A percentile compares a stretch with the other conserved stretches of the same genome.
These are phyloP conservation scores for Pythium brassicae DNA, from an alignment of 352 stramenopile species.

Conservation along the genomic window DNA sequence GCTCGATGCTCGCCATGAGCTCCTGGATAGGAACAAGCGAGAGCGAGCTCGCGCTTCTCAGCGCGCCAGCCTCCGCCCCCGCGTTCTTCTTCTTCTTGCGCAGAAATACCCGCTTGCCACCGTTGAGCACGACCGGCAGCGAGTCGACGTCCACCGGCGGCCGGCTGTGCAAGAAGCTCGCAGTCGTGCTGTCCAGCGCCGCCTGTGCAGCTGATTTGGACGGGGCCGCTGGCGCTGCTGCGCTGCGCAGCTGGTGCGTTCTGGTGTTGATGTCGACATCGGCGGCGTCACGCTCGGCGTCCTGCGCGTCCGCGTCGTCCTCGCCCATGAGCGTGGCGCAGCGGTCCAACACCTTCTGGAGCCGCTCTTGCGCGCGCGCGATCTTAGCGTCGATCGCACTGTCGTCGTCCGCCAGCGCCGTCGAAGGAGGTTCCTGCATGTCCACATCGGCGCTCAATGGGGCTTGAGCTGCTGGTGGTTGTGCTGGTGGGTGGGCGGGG, in stretches of 20 bases:
- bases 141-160: constrained; percentile 62
- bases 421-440: too few species aligned
- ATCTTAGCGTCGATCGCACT: constrained; percentile 23
- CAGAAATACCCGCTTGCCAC: constrained; percentile 55
- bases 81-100: constrained; percentile 38
- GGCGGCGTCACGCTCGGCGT: constrained; percentile 20
- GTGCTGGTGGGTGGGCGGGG: not conserved
- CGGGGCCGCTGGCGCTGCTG: too few species aligned
- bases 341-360: constrained; percentile 59
- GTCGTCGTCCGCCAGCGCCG: not conserved
- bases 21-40: constrained; percentile 47
- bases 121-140: constrained; percentile 45
- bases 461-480: not conserved
- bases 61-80: constrained; percentile 9
- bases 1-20: constrained; percentile 55
- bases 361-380: constrained; percentile 33
- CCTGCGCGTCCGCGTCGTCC: constrained; percentile 23
- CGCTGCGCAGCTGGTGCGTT: too few species aligned
- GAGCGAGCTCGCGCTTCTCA: constrained; percentile 8
- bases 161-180: constrained; percentile 50
- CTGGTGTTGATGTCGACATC: constrained; percentile 10
- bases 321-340: constrained; percentile 59
- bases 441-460: not conserved
- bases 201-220: not conserved
- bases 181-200: constrained; percentile 28